phyloP scores from a whole-genome alignment of 2,329 filamentous ascomycete genomes.

The Cladorrhinum sp. region DNA sequence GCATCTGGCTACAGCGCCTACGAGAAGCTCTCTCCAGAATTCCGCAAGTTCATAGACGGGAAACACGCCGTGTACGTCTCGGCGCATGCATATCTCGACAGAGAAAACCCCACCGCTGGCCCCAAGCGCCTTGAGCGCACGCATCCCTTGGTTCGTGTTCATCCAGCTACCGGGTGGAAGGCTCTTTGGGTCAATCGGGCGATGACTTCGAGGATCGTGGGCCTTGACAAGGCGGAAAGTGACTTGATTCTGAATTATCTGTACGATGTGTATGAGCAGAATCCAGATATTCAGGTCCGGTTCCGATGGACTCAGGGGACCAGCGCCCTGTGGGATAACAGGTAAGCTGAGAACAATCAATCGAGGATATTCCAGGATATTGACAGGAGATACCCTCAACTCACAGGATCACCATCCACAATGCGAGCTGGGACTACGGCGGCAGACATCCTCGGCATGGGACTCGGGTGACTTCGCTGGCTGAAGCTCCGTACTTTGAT shows the following conservation, averaged over 20 bases:
- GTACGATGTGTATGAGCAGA: conserved; percentile 66
- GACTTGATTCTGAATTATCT: conserved; percentile 66
- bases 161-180: conserved; percentile 74
- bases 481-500: conserved; percentile 69
- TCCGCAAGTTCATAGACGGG: conserved; percentile 69
- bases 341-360: conserved; percentile 37
- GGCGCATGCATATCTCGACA: conserved; percentile 66
- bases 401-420: conserved; percentile 66
- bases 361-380: not conserved
- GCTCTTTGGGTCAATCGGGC: conserved; percentile 68
- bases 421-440: conserved; percentile 71
- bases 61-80: conserved; percentile 62
- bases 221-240: conserved; percentile 66
- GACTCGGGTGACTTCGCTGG: conserved; percentile 67
- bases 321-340: conserved; percentile 69
- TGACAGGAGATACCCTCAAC: not conserved
- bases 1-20: conserved; percentile 69
- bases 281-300: conserved; percentile 68
- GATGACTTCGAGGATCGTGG: conserved; percentile 67
- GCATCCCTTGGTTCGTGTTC: conserved; percentile 67
- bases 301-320: conserved; percentile 69
- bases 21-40: conserved; percentile 67
- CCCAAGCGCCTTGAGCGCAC: conserved; percentile 65
- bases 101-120: conserved; percentile 56
- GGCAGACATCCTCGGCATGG: conserved; percentile 66